Evolutionary conservation across 768 basidiomycete genomes (phyloP).

Genomic region (Phlebiopsis gigantea): DNA sequence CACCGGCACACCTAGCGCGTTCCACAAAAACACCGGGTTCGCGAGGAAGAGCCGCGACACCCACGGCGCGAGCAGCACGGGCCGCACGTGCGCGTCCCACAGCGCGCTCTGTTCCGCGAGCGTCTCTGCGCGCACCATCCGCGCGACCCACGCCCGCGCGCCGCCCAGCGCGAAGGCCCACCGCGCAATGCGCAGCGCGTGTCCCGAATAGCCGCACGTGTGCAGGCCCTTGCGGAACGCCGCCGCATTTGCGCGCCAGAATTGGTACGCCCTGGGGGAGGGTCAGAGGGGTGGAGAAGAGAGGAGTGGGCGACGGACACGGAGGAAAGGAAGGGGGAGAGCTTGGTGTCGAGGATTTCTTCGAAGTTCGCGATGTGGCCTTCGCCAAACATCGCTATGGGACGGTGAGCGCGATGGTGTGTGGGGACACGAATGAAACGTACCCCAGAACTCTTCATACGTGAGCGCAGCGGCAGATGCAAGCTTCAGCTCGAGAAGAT

Average conservation of each 20-base stretch:
- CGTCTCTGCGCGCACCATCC: constrained; percentile 49
- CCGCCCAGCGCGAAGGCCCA: constrained; percentile 57
- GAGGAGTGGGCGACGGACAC: constrained; percentile 12
- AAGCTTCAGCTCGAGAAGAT: constrained; percentile 74
- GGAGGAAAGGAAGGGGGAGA: constrained; percentile 66
- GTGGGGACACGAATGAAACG: neutral
- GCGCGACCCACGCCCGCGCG: constrained; percentile 47
- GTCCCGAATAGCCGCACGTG: constrained; percentile 59
- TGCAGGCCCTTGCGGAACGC: constrained; percentile 51
- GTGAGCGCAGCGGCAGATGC: constrained; percentile 54
- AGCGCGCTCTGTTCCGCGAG: constrained; percentile 54
- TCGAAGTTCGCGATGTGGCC: constrained; percentile 60
- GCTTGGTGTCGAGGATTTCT: constrained; percentile 48
- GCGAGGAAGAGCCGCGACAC: constrained; percentile 4
- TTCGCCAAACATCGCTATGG: constrained; percentile 55
- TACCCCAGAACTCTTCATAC: constrained; percentile 52
- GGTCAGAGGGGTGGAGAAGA: neutral
- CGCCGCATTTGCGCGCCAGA: constrained; percentile 61
- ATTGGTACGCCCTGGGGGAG: constrained; percentile 52
- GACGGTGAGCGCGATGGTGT: too few species aligned
- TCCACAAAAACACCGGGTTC: constrained; percentile 56
- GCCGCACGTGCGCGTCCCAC: constrained; percentile 50
- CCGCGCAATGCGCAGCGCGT: constrained; percentile 59
- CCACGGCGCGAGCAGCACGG: constrained; percentile 36
- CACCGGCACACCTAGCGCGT: constrained; percentile 67